phyloP scores from a whole-genome alignment of 1,284 basidiomycete genomes.

The Fistulinella cinereoalba region DNA sequence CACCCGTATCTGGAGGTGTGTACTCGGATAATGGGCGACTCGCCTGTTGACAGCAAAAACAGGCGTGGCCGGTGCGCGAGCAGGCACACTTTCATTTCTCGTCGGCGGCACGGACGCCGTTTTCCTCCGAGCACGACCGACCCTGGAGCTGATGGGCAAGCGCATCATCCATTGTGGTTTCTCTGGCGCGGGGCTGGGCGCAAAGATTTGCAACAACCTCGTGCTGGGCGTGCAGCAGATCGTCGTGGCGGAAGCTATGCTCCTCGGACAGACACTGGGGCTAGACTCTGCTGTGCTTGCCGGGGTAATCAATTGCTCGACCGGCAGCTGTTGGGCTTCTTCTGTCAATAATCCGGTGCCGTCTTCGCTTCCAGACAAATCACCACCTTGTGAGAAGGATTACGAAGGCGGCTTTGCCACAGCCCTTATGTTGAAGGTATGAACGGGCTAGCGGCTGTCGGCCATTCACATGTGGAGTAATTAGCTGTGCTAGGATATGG shows the following conservation, averaged over 20 bases:
- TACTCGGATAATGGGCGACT: constrained; percentile 7
- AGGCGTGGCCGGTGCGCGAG: constrained; percentile 84
- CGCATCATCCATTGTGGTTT: constrained; percentile 82
- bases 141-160: constrained; percentile 74
- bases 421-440: constrained; percentile 84
- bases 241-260: constrained; percentile 80
- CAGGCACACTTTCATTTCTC: constrained; percentile 85
- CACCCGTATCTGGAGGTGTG: constrained; percentile 86
- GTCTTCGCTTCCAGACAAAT: constrained; percentile 63
- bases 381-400: constrained; percentile 78
- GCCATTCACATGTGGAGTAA: constrained; percentile 1
- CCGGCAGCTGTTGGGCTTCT: constrained; percentile 80
- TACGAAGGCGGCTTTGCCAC: constrained; percentile 86
- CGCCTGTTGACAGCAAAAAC: constrained; percentile 5
- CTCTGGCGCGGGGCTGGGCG: constrained; percentile 82
- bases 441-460: constrained; percentile 8
- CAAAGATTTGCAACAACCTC: constrained; percentile 88
- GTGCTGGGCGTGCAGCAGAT: constrained; percentile 77
- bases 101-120: constrained; percentile 71
- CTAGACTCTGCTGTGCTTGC: constrained; percentile 73
- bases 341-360: constrained; percentile 88
- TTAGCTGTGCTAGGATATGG: constrained; percentile 62
- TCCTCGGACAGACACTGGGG: constrained; percentile 76
- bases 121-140: constrained; percentile 60
- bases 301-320: constrained; percentile 80